Conservation (phyloP, 441 rosid species). For the Croton setiger region DNA sequence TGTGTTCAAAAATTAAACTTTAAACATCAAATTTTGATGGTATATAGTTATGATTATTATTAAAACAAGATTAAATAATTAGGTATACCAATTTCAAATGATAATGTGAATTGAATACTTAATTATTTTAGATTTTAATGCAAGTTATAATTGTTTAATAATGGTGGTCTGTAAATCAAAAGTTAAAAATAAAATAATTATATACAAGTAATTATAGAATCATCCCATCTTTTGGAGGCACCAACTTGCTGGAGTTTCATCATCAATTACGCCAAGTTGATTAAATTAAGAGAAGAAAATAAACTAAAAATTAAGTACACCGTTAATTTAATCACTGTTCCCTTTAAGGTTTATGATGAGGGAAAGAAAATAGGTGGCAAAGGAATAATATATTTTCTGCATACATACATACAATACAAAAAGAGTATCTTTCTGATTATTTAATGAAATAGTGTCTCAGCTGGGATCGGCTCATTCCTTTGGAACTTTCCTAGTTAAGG, state of each 20-base stretch:
- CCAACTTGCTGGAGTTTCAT: neutral
- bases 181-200: no score
- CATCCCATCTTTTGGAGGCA: no score
- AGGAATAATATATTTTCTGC: no score
- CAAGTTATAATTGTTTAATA: neutral
- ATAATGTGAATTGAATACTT: neutral
- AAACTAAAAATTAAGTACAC: neutral
- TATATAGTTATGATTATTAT: no score
- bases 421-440: no score
- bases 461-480: neutral
- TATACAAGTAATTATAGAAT: no score
- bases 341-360: neutral
- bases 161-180: no score
- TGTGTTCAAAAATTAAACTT: no score
- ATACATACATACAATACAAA: no score
- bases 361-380: neutral
- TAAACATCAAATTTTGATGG: neutral
- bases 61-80: neutral
- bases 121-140: neutral
- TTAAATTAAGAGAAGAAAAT: neutral
- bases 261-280: neutral
- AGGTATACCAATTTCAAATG: neutral
- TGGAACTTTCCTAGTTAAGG: slow-evolving; percentile 7
- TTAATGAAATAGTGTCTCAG: neutral
- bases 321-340: neutral